A percentile compares a stretch with the other conserved stretches of the same genome.
Evolutionary conservation across 352 stramenopile genomes (phyloP).

Genomic region (Pythium rhizo-oryzae): DNA sequence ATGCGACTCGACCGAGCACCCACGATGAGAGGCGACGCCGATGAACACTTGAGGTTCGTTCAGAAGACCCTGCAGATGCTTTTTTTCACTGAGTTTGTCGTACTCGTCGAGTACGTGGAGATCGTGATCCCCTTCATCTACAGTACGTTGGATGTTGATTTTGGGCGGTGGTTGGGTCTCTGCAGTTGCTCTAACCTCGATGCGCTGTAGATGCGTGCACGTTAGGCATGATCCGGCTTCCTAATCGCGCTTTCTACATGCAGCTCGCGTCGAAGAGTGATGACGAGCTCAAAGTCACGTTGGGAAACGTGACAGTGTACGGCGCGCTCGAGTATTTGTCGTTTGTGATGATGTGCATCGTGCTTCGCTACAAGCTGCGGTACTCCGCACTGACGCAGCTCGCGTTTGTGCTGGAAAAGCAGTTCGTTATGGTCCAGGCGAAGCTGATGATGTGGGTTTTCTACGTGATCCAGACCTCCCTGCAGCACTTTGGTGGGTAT

Average conservation of each 20-base stretch:
- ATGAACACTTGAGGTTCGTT: not conserved
- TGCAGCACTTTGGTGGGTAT: slow-evolving; percentile 11
- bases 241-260: slow-evolving; percentile 15
- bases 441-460: slow-evolving; percentile 18
- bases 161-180: no score
- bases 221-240: slow-evolving; percentile 10
- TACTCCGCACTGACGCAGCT: slow-evolving; percentile 15
- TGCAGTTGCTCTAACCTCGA: no score
- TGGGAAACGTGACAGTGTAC: slow-evolving; percentile 8
- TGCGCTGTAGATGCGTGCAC: slow-evolving; percentile 3
- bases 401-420: slow-evolving; percentile 21
- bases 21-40: not conserved
- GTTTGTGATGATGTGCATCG: slow-evolving; percentile 7
- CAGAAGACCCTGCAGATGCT: not conserved
- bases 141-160: not conserved
- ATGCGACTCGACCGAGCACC: not conserved
- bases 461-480: slow-evolving; percentile 14
- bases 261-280: slow-evolving; percentile 3
- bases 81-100: not conserved
- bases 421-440: slow-evolving; percentile 5
- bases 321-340: slow-evolving; percentile 6
- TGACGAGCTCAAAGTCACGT: not conserved
- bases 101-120: not conserved
- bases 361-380: slow-evolving; percentile 9
- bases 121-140: not conserved